These are phyloP conservation scores for Hysterium pulicare DNA, from an alignment of 2,329 filamentous ascomycete species.

Conservation along the genomic window DNA sequence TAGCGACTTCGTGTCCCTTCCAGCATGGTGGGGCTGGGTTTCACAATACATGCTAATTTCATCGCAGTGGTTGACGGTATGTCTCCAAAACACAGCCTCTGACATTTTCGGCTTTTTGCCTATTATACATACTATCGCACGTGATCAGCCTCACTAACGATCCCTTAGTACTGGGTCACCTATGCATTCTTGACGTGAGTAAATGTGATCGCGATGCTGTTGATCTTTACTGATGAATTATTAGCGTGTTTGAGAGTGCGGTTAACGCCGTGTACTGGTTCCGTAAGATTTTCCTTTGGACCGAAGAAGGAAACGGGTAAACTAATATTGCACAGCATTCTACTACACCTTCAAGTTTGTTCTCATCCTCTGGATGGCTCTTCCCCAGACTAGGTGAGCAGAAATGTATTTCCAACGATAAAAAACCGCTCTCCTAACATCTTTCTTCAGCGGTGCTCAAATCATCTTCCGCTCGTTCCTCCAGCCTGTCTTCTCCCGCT, in stretches of 20 bases:
- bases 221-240: constrained; percentile 12
- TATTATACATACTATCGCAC: constrained; percentile 1
- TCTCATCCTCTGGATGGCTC: constrained; percentile 94
- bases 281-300: constrained; percentile 40
- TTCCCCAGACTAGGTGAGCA: constrained; percentile 86
- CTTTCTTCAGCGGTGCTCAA: constrained; percentile 73
- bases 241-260: constrained; percentile 72
- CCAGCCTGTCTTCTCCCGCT: constrained; percentile 84
- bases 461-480: constrained; percentile 96
- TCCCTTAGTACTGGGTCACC: constrained; percentile 74
- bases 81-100: constrained; percentile 12
- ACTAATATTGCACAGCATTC: constrained; percentile 59
- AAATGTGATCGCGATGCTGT: background rate
- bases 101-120: constrained; percentile 1
- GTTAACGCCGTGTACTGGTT: constrained; percentile 89
- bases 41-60: constrained; percentile 33
- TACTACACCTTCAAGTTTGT: constrained; percentile 99
- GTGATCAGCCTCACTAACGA: constrained; percentile 10
- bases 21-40: constrained; percentile 9
- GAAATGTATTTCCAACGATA: constrained; percentile 1
- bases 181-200: constrained; percentile 73
- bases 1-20: constrained; percentile 5
- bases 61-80: constrained; percentile 60
- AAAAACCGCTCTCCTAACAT: constrained; percentile 9
- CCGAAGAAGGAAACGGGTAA: background rate